These are phyloP conservation scores for Dryas alaskensis DNA, from an alignment of 306 rosid genomes.

Conservation along the genomic window DNA sequence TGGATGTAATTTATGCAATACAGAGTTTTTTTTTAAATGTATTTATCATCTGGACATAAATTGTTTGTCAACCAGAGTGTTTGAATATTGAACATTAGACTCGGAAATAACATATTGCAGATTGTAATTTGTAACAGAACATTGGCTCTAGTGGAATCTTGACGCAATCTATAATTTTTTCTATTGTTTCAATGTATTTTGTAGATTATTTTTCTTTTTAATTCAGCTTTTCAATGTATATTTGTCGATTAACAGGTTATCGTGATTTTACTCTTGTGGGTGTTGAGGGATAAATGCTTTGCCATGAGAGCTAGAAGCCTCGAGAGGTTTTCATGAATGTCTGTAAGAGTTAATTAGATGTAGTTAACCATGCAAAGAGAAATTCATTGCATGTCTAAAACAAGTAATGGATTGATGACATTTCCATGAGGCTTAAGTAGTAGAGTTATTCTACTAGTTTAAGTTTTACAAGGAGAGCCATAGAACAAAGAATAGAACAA, in stretches of 20 bases:
- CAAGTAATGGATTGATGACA: neutral
- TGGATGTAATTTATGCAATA: conserved; percentile 29
- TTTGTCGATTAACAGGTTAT: neutral
- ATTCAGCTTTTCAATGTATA: no score
- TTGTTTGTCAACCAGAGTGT: conserved; percentile 34
- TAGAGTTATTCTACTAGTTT: neutral
- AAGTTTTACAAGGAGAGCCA: neutral
- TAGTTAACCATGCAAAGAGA: neutral
- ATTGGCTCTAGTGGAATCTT: conserved; percentile 28
- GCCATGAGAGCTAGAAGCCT: no score
- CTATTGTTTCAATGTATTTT: neutral
- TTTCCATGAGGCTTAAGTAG: no score
- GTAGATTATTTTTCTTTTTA: no score
- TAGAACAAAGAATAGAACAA: neutral
- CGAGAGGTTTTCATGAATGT: no score
- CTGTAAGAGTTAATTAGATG: neutral
- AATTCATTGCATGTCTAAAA: neutral
- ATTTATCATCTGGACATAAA: conserved; percentile 22
- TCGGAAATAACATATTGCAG: conserved; percentile 31
- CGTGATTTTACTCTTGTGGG: neutral
- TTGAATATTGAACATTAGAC: conserved; percentile 41
- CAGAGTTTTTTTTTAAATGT: neutral
- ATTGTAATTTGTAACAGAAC: conserved; percentile 35
- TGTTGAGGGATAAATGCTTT: no score
- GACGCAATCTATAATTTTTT: conserved; percentile 20